Evolutionary conservation across 2,329 filamentous ascomycete species (phyloP), one percentile per base, ranked within the genome.

Genomic region (Aspergillus sp.): DNA sequence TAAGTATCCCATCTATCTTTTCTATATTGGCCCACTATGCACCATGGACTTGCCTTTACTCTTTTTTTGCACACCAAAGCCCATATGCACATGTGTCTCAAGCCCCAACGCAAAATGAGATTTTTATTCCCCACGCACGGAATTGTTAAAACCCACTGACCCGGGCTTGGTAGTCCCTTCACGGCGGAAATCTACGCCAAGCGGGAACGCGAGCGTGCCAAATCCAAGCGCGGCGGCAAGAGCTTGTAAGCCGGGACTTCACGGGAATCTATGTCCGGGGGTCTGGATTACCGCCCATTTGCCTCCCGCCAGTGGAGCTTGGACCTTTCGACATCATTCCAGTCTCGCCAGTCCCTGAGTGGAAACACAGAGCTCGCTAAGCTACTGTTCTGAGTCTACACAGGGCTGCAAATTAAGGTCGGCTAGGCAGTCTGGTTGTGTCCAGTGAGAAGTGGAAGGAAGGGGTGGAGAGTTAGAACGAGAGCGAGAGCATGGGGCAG

Each of bases 101-200:
- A 23, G 53, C 53, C 53, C 53, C 41, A n/a, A 55, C 11, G 53
- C 53, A 44, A 44, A 32, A 23, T 42, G 32, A 36, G 32, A 36
- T 13, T 36, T 36, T 36, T 5, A 11, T 36, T 5, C 32, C 32
- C 32, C 32, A 36, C 4, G 32, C 39, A 44, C 30, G 53, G 41
- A 47, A 27, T 13, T 47, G 21, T 25, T 44, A 11, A 11, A 30
- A 3, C 21, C 19, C 47, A 62, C 68, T 70, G 42, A 69, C 57
- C 48, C 32, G 42, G 17, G 51, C 51, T n/a, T 36, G 19, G 48
- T 63, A 83, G 81, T 77, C 94, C 94, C 4, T 99, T 98, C 79
- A 99, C 95, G 6, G 86, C 87, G 3, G 90, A 85, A 66, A 99
- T 99, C 72, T 99, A 98, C 77, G 90, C 89, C 67, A 96, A 95